These are phyloP conservation scores for Epicoccum sorghinum DNA, from an alignment of 2,329 filamentous ascomycete species.

Conservation along the genomic window DNA sequence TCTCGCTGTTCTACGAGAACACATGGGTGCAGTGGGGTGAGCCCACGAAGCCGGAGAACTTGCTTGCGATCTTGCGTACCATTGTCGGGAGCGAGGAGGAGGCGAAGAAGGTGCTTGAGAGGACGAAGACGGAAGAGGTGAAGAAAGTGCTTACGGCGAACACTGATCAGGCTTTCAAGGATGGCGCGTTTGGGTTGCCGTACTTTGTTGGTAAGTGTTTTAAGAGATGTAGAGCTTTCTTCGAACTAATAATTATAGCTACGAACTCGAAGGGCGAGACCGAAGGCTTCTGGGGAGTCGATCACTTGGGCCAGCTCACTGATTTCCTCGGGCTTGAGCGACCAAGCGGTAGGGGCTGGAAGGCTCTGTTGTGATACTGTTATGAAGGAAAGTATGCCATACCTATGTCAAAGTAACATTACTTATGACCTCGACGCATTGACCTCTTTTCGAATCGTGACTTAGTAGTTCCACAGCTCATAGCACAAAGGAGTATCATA, in stretches of 20 bases:
- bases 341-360: constrained; percentile 44
- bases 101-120: constrained; percentile 51
- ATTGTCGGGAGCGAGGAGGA: constrained; percentile 55
- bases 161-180: constrained; percentile 58
- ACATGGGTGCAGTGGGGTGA: constrained; percentile 59
- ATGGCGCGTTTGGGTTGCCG: constrained; percentile 66
- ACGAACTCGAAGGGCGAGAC: constrained; percentile 60
- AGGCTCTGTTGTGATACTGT: constrained; percentile 42
- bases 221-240: too few species aligned
- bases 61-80: constrained; percentile 52
- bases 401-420: too few species aligned
- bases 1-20: constrained; percentile 57
- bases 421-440: too few species aligned
- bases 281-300: constrained; percentile 65
- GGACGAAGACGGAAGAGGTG: constrained; percentile 46
- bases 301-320: constrained; percentile 63
- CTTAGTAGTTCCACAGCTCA: too few species aligned
- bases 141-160: constrained; percentile 57
- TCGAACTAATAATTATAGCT: constrained; percentile 42
- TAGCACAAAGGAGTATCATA: too few species aligned
- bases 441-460: too few species aligned
- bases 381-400: too few species aligned
- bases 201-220: constrained; percentile 56
- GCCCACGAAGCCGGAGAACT: constrained; percentile 53
- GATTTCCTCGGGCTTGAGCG: constrained; percentile 60